A percentile compares a stretch with the other conserved stretches of the same genome.
Conservation (phyloP, 257 asterid species). For the Penstemon newberryi region DNA sequence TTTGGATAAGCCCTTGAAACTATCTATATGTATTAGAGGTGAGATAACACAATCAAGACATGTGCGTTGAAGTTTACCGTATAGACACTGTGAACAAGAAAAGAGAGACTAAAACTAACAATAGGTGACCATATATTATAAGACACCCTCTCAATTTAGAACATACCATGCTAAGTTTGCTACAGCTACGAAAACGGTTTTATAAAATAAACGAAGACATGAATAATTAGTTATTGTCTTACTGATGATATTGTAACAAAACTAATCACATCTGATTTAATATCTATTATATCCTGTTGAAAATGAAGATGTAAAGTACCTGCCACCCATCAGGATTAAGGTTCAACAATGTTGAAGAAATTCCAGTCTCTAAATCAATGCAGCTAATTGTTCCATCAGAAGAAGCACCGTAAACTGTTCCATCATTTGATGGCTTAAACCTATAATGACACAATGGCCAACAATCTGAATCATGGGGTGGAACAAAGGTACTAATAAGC, state of each 20-base stretch:
- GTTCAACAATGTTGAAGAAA: constrained; percentile 65
- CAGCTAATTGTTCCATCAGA: constrained; percentile 94
- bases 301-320: constrained; percentile 40
- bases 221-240: too few relatives aligned
- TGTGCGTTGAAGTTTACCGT: not conserved
- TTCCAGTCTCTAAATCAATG: constrained; percentile 91
- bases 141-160: too few relatives aligned
- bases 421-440: constrained; percentile 75
- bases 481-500: constrained; percentile 9
- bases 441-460: constrained; percentile 41
- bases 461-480: constrained; percentile 23
- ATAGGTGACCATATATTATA: too few relatives aligned
- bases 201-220: too few relatives aligned
- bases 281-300: not conserved
- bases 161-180: too few relatives aligned
- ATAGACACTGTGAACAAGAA: too few relatives aligned
- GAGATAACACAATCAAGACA: not conserved
- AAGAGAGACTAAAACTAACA: too few relatives aligned
- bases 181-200: too few relatives aligned
- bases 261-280: too few relatives aligned
- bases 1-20: not conserved
- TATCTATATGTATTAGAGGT: too few relatives aligned
- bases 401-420: constrained; percentile 79
- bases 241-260: too few relatives aligned
- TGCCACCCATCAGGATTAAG: constrained; percentile 98